Base-by-base conservation (phyloP, 352 stramenopile species). In the Phytophthora sojae region DNA sequence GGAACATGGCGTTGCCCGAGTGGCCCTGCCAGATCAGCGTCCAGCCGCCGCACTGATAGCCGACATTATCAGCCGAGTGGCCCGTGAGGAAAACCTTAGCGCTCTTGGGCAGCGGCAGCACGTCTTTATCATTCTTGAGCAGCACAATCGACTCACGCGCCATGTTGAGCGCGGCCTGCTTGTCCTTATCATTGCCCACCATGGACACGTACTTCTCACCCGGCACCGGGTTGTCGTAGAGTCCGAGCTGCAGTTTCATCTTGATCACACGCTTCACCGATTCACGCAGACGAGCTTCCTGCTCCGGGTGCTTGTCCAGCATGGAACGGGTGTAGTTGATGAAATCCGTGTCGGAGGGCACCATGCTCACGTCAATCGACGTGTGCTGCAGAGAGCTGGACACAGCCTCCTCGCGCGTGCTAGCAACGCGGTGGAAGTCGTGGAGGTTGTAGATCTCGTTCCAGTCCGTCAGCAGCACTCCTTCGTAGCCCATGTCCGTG, bases 291-390 rank as follows among this genome's bases (percentile, higher is more conserved):
- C 88, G 81, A 11, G 64, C 67, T 30, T 81, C 61, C 6, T 84
- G 69, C 0, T 74, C 64, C 0, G 77, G 75, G 44, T 79, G 65
- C 5, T 69, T 45, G 42, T 88, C 35, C 14, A 91, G 68, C 57
- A 90, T 77, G 11, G 32, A 57, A 32, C 80, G 75, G 2, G 53
- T 69, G 9, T 85, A 71, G 11, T 86, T 72, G 29, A 94, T 83
- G 49, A 87, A 84, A 15, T 79, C 44, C 1, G 74, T 69, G 49
- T 81, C 64, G 12, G 57, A 55, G 23, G 74, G 64, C 23, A 96
- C 88, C 92, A 98, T 98, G 61, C 85, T 96, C 83, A 98, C 95
- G 54, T 98, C 93, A 35, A 98, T 79, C 15, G 80, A 85, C 8
- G 89, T 95, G 32, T 95, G 77, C 35, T 62, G 54, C 8, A 97